phyloP scores from a whole-genome alignment of 805 yeast genomes.

The Ogataea paradorogensis region DNA sequence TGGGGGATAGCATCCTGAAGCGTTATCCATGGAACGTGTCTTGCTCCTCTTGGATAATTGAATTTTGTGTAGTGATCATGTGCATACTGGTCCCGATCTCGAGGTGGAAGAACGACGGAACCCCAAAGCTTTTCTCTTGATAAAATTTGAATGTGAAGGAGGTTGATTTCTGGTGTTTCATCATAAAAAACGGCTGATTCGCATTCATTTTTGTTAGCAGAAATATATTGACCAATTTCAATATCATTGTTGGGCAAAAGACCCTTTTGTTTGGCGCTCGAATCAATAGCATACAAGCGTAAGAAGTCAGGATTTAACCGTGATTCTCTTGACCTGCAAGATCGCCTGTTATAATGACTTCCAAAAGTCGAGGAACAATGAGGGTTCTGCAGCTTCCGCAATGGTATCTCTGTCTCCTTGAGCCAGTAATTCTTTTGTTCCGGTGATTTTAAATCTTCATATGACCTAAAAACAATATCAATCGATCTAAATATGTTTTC shows the following conservation, averaged over 20 bases:
- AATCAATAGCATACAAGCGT: slow-evolving; percentile 48
- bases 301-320: slow-evolving; percentile 48
- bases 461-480: background rate
- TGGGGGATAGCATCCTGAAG: slow-evolving; percentile 8
- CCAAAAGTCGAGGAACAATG: background rate
- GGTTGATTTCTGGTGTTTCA: slow-evolving; percentile 5
- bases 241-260: slow-evolving; percentile 34
- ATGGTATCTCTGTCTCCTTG: slow-evolving; percentile 5
- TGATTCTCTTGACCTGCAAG: slow-evolving; percentile 38
- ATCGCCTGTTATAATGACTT: slow-evolving; percentile 4
- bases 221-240: slow-evolving; percentile 36
- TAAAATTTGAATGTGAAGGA: slow-evolving; percentile 37
- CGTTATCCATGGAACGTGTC: slow-evolving; percentile 18
- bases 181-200: slow-evolving; percentile 13
- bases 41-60: background rate
- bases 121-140: slow-evolving; percentile 52
- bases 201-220: slow-evolving; percentile 8
- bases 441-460: background rate
- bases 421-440: background rate
- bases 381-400: slow-evolving; percentile 5
- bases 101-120: slow-evolving; percentile 49
- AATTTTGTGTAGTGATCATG: slow-evolving; percentile 5
- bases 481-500: slow-evolving; percentile 4
- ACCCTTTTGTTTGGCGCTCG: slow-evolving; percentile 35
- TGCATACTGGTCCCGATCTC: slow-evolving; percentile 34